Percentiles rank a stretch among this genome's conserved stretches.
Conservation (phyloP, 2,329 filamentous ascomycete species). For the Penicillium sp. region DNA sequence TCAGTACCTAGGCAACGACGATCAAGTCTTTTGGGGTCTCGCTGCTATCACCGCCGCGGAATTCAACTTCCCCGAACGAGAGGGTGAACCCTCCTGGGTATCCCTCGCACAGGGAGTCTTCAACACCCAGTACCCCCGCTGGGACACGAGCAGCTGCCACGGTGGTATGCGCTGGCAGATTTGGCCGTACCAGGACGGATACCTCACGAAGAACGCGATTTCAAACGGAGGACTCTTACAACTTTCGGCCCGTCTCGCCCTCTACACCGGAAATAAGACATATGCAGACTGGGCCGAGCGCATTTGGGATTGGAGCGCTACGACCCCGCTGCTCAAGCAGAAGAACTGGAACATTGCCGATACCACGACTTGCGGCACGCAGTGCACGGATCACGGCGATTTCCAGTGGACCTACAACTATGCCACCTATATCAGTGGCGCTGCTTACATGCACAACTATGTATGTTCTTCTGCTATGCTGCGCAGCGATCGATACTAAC, state of each 20-base stretch:
- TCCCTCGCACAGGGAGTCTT: conserved; percentile 70
- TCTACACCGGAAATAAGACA: conserved; percentile 69
- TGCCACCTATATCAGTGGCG: conserved; percentile 49
- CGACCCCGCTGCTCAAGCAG: conserved; percentile 45
- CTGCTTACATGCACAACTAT: conserved; percentile 50
- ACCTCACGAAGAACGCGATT: conserved; percentile 51
- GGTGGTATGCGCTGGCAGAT: conserved; percentile 83
- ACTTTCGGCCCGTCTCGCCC: conserved; percentile 58
- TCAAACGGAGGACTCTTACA: conserved; percentile 53
- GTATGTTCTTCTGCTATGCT: conserved; percentile 23
- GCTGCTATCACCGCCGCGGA: conserved; percentile 71
- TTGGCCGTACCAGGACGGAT: conserved; percentile 65
- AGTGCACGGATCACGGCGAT: conserved; percentile 47
- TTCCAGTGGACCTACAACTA: conserved; percentile 53
- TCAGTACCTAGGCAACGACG: conserved; percentile 44
- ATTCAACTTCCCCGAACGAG: conserved; percentile 62
- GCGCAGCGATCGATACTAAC: conserved; percentile 7
- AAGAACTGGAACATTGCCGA: conserved; percentile 50
- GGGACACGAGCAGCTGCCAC: conserved; percentile 58
- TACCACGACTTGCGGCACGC: conserved; percentile 40
- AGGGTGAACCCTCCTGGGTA: conserved; percentile 62
- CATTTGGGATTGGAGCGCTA: conserved; percentile 52
- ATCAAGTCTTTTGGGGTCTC: conserved; percentile 75
- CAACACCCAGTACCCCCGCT: conserved; percentile 64
- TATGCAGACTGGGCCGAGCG: conserved; percentile 71